Evolutionary conservation across 768 basidiomycete genomes (phyloP).

Genomic region (Amanita brunnescens): DNA sequence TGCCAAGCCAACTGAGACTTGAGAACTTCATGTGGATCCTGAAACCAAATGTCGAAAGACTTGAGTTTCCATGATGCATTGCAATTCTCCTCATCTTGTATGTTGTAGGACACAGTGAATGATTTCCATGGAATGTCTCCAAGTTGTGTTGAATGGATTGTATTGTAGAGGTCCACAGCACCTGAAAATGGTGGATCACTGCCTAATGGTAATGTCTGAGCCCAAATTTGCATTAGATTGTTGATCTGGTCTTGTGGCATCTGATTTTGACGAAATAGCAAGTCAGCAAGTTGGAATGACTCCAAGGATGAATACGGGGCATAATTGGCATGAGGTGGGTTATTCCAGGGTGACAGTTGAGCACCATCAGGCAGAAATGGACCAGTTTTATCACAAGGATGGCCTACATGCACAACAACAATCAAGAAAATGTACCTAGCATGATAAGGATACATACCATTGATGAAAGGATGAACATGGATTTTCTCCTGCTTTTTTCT

Average conservation of each 20-base stretch:
- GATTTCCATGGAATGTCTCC: background rate
- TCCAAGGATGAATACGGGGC: background rate
- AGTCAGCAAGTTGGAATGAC: conserved; percentile 10
- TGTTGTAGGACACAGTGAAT: background rate
- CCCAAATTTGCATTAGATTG: background rate
- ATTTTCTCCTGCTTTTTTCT: too few species aligned
- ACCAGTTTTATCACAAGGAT: too few species aligned
- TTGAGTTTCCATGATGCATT: background rate
- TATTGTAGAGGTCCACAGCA: background rate
- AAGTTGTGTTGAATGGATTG: background rate
- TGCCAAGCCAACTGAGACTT: background rate
- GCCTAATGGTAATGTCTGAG: background rate
- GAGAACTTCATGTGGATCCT: background rate
- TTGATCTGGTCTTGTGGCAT: conserved; percentile 16
- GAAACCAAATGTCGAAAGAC: background rate
- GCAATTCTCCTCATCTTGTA: background rate
- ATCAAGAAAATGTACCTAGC: background rate
- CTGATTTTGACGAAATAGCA: conserved; percentile 12
- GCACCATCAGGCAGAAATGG: too few species aligned
- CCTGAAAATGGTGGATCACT: conserved; percentile 21
- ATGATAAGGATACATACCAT: too few species aligned
- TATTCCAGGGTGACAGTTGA: too few species aligned
- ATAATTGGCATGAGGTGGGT: background rate
- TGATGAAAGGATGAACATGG: too few species aligned
- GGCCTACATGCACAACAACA: conserved; percentile 4